Conservation (phyloP, 192 early-diverging fungal genomes). For the Chytriomyces sp. region DNA sequence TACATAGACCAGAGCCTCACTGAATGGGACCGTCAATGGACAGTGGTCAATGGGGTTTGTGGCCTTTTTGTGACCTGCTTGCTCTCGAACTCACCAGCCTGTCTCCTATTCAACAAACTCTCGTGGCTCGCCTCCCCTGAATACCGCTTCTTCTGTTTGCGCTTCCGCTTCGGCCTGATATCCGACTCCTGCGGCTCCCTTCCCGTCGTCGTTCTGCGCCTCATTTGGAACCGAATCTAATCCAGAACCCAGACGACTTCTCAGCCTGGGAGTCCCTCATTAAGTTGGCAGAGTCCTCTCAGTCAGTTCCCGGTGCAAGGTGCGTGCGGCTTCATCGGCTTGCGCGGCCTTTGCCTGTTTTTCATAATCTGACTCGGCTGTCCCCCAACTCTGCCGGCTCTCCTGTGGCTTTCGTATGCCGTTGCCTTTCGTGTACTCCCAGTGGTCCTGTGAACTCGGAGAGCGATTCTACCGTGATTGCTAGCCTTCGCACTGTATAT, state of each 20-base stretch:
- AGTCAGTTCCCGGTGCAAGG: constrained; percentile 17
- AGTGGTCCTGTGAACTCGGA: constrained; percentile 55
- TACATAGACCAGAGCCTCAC: constrained; percentile 18
- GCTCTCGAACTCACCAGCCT: neutral
- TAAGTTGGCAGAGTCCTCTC: constrained; percentile 55
- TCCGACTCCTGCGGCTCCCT: no score
- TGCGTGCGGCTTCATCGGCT: no score
- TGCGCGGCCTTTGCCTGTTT: no score
- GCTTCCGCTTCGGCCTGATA: no score
- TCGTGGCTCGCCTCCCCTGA: no score
- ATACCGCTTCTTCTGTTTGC: no score
- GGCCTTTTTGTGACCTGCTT: neutral
- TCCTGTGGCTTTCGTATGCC: no score
- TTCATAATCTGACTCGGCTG: no score
- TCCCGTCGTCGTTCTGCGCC: no score
- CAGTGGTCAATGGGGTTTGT: constrained; percentile 49
- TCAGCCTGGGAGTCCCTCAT: constrained; percentile 71
- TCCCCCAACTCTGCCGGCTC: no score
- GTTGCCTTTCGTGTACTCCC: no score
- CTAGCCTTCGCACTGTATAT: constrained; percentile 58
- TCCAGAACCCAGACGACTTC: constrained; percentile 66
- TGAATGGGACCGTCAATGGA: constrained; percentile 62
- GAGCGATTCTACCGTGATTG: constrained; percentile 48
- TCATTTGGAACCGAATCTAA: neutral
- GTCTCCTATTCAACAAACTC: neutral